Evolutionary conservation across 1,284 basidiomycete genomes (phyloP).

Genomic region (Puccinia novopanici): DNA sequence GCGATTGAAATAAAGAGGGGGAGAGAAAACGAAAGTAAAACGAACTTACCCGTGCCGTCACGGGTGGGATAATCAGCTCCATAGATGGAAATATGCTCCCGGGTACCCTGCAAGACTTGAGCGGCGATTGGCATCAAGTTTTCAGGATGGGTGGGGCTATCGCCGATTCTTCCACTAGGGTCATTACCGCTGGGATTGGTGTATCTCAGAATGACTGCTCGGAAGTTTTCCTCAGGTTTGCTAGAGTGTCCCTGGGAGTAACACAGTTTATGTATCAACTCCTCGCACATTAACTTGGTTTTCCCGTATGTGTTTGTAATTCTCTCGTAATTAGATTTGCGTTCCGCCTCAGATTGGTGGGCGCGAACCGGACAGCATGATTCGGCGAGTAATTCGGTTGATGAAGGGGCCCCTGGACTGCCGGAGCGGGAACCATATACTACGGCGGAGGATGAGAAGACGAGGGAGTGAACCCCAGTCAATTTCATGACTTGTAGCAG

Average conservation of each 20-base stretch:
- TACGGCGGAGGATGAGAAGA: conserved; percentile 49
- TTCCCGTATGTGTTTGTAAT: conserved; percentile 37
- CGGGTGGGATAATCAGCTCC: conserved; percentile 54
- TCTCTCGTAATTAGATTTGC: conserved; percentile 18
- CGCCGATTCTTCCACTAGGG: conserved; percentile 54
- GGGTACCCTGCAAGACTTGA: conserved; percentile 54
- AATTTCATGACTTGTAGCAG: conserved; percentile 32
- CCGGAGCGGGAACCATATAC: conserved; percentile 33
- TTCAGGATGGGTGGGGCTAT: conserved; percentile 53
- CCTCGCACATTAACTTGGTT: conserved; percentile 49
- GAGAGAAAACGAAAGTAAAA: too few species aligned
- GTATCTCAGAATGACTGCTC: conserved; percentile 53
- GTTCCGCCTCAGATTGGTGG: conserved; percentile 20
- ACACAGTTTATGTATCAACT: conserved; percentile 36
- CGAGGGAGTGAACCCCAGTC: conserved; percentile 13
- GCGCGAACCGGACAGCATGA: conserved; percentile 14
- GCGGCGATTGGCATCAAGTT: conserved; percentile 55
- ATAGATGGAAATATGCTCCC: conserved; percentile 53
- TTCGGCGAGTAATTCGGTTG: conserved; percentile 29
- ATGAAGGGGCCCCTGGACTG: background rate
- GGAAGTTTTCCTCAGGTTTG: conserved; percentile 10
- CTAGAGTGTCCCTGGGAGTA: background rate
- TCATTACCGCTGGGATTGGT: conserved; percentile 55
- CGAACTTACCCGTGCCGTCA: conserved; percentile 52
- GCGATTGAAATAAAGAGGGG: background rate